Conservation (phyloP, 2,329 filamentous ascomycete genomes). For the Fusarium sp. region DNA sequence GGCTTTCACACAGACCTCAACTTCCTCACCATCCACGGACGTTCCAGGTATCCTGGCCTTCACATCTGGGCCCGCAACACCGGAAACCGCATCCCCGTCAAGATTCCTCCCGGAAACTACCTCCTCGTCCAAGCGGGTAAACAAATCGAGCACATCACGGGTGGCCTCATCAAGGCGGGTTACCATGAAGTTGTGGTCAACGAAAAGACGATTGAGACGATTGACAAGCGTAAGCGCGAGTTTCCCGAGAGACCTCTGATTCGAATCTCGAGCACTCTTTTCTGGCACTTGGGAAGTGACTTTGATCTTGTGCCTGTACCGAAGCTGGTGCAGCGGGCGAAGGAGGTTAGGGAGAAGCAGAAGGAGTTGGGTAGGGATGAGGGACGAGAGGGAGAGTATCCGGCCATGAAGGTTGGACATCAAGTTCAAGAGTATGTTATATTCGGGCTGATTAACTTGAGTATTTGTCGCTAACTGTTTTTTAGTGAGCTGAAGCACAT, state of each 20-base stretch:
- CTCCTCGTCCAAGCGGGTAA: constrained; percentile 71
- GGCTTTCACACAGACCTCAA: constrained; percentile 74
- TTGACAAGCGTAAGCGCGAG: constrained; percentile 54
- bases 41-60: constrained; percentile 69
- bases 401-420: constrained; percentile 66
- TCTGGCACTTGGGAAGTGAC: constrained; percentile 70
- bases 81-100: constrained; percentile 66
- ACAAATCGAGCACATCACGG: constrained; percentile 70
- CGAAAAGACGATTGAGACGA: constrained; percentile 59
- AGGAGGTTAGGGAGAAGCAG: constrained; percentile 57
- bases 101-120: constrained; percentile 67
- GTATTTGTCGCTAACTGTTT: constrained; percentile 11
- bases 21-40: constrained; percentile 73
- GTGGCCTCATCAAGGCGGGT: constrained; percentile 69
- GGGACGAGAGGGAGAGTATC: constrained; percentile 60
- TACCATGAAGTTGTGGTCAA: constrained; percentile 72
- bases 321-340: constrained; percentile 57
- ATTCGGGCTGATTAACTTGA: neutral
- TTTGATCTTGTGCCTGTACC: constrained; percentile 65
- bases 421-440: constrained; percentile 65
- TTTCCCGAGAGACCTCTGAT: constrained; percentile 62
- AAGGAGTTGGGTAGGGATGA: constrained; percentile 63
- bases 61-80: constrained; percentile 74
- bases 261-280: constrained; percentile 69
- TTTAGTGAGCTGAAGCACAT: constrained; percentile 63